These are phyloP conservation scores for Arachis hypogaea DNA, from an alignment of 306 rosid species.

Conservation along the genomic window DNA sequence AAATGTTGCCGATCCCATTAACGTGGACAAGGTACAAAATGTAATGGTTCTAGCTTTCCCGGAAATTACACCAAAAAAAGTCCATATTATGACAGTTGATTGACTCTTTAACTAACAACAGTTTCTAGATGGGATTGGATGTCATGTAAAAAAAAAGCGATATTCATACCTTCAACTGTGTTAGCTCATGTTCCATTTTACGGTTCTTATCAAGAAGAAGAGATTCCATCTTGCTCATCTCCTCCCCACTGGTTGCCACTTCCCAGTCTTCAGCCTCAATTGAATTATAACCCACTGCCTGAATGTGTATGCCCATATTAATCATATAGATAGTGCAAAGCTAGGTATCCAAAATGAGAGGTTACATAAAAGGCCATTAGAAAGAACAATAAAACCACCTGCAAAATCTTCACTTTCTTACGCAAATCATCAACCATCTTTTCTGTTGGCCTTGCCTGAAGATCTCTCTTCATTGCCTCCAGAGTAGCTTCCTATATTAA, in stretches of 20 bases:
- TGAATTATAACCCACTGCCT: constrained; percentile 98
- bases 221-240: constrained; percentile 99
- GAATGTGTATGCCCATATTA: constrained; percentile 34
- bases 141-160: constrained; percentile 28
- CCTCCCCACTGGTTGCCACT: constrained; percentile 93
- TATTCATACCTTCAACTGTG: constrained; percentile 79
- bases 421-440: constrained; percentile 82
- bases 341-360: constrained; percentile 22
- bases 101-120: not conserved
- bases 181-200: constrained; percentile 94
- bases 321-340: constrained; percentile 28
- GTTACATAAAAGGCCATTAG: constrained; percentile 15
- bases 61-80: constrained; percentile 17
- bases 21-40: constrained; percentile 30
- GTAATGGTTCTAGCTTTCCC: constrained; percentile 16
- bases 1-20: constrained; percentile 10
- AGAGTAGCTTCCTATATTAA: constrained; percentile 68
- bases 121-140: constrained; percentile 1
- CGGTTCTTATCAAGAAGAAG: constrained; percentile 99
- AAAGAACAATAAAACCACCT: constrained; percentile 56
- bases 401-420: constrained; percentile 93
- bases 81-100: constrained; percentile 24
- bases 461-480: constrained; percentile 87
- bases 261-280: constrained; percentile 99
- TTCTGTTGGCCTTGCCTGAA: constrained; percentile 82